These are phyloP conservation scores for Colletotrichum sp. DNA, from an alignment of 2,329 filamentous ascomycete genomes.

Conservation along the genomic window DNA sequence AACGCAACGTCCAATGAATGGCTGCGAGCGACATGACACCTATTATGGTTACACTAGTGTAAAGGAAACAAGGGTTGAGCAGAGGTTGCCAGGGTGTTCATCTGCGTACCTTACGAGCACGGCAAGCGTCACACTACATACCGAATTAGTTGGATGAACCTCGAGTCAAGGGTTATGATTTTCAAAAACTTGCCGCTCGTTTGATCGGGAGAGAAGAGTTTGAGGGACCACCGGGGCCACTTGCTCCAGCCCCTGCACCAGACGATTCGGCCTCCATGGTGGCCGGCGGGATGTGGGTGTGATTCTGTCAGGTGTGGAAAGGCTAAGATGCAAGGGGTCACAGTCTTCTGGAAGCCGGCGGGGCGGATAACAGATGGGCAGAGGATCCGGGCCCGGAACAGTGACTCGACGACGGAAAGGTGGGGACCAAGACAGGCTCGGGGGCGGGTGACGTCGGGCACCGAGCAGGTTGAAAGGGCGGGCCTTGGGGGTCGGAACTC, in stretches of 20 bases:
- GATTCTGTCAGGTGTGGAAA: neutral
- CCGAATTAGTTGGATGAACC: neutral
- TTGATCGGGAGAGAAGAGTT: neutral
- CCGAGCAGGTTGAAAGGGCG: neutral
- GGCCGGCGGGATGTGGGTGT: neutral
- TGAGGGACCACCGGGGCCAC: neutral
- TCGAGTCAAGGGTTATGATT: neutral
- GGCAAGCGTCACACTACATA: constrained; percentile 33
- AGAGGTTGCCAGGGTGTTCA: neutral
- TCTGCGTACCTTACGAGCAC: constrained; percentile 34
- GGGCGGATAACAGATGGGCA: neutral
- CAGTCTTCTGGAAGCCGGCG: neutral
- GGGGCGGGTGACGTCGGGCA: neutral
- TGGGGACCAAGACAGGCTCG: neutral
- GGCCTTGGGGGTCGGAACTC: neutral
- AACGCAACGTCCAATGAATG: constrained; percentile 17
- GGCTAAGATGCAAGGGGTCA: neutral
- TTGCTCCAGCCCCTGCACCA: neutral
- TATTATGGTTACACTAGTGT: constrained; percentile 31
- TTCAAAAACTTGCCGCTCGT: constrained; percentile 8
- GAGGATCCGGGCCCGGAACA: neutral
- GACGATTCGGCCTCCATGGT: constrained; percentile 3
- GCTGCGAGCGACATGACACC: constrained; percentile 34
- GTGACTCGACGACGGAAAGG: neutral
- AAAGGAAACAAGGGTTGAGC: constrained; percentile 26